Base-by-base conservation (phyloP, 371 early-diverging fungal genomes). In the Mortierella sp. region DNA sequence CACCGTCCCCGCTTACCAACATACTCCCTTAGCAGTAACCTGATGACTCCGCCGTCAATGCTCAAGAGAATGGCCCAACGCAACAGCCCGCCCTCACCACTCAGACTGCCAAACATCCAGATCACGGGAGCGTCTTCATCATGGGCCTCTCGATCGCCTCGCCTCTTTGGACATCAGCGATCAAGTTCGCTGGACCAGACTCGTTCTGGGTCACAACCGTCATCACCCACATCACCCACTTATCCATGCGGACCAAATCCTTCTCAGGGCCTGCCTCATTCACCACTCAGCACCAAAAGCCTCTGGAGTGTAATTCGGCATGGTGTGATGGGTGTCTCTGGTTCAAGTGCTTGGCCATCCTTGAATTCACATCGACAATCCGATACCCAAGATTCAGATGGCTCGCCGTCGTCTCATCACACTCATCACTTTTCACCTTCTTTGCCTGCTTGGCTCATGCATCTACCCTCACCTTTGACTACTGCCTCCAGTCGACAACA, bases 261-360 rank as follows among this genome's bases (percentile, higher is more conserved):
- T 57, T 43, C 21, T 16, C 5, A 60, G 28, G 30, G 68, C 53
- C 9, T 37, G 21, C 60, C 72, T 16, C 67, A 66, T 16, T 71
- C 76, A 7, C 76, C 76, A 4, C 64, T 61, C 0, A 30, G 63
- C 7, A 46, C 68, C 12, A 79, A 79, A 45, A 72, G 73, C 29
- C 60, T 79, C 7, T 79, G 79, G 79, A 79, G 63, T 47, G 73
- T 69, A 29, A 72, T 79, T 44, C 57, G 79, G 19, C 79, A 79
- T 45, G 79, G 79, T 1, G 73, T 79, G 21, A 79, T 79, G 79
- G 79, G 79, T 11, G 79, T 79, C 7, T 79, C 79, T 18, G 79
- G 79, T 51, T 62, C 73, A 7, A n/a, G 66, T 5, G 68, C 73
- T 25, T 79, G 79, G 79, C 73, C 72, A 1, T 72, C 68, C 15